These are phyloP conservation scores for Trichoderma gracile DNA, from an alignment of 2,329 filamentous ascomycete genomes.

Conservation along the genomic window DNA sequence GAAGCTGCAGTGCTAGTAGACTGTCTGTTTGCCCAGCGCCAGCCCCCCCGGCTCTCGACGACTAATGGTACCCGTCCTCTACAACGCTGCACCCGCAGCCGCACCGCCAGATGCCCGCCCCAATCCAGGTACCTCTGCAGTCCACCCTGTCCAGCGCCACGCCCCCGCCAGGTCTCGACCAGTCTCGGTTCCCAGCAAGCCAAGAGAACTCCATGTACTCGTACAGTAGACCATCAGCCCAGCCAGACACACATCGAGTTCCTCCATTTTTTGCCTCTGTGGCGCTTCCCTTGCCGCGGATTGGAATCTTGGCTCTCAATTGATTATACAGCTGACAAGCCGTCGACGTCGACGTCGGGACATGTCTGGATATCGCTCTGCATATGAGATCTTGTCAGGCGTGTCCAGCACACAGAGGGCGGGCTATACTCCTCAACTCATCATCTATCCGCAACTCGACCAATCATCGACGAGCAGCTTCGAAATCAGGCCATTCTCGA, in stretches of 20 bases:
- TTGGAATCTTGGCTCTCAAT: background rate
- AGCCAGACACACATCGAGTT: background rate
- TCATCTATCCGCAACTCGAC: too few species aligned
- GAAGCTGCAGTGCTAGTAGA: background rate
- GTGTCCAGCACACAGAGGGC: too few species aligned
- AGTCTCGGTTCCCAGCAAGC: slow-evolving; percentile 1
- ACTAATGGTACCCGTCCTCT: background rate
- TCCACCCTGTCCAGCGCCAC: background rate
- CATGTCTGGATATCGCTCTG: too few species aligned
- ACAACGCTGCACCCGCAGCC: background rate
- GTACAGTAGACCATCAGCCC: too few species aligned
- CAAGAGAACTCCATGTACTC: background rate
- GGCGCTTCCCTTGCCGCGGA: background rate
- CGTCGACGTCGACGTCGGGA: too few species aligned
- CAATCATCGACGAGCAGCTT: too few species aligned
- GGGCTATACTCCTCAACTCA: too few species aligned
- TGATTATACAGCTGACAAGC: too few species aligned
- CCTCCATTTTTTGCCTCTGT: slow-evolving; percentile 1
- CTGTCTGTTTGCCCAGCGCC: background rate
- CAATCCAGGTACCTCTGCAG: slow-evolving; percentile 5
- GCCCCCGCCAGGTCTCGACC: slow-evolving; percentile 2
- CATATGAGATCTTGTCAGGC: too few species aligned
- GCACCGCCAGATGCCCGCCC: background rate
- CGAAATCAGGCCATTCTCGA: too few species aligned
- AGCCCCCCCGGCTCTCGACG: background rate